Conservation (phyloP, 306 rosid species). For the Pueraria montana region DNA sequence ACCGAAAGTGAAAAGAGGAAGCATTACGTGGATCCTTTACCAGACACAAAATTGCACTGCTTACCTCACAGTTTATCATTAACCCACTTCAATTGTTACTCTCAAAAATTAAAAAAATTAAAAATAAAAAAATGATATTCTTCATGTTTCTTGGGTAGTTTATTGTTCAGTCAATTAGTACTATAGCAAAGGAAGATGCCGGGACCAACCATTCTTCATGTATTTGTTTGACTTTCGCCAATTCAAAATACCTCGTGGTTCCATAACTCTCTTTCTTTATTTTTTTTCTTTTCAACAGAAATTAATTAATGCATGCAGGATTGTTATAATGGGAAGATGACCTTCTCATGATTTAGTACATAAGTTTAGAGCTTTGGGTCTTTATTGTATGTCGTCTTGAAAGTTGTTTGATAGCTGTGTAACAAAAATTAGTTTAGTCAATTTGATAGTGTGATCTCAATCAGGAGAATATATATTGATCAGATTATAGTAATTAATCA, state of each 20-base stretch:
- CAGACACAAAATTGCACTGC: conserved; percentile 25
- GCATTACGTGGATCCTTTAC: conserved; percentile 48
- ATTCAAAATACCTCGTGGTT: background rate
- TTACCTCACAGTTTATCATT: conserved; percentile 8
- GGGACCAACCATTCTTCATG: conserved; percentile 1
- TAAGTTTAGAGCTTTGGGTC: conserved; percentile 17
- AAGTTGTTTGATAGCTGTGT: conserved; percentile 23
- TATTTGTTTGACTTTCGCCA: conserved; percentile 24
- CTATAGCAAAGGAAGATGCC: background rate
- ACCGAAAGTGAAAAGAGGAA: conserved; percentile 63
- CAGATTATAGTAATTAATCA: background rate
- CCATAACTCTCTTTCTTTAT: background rate
- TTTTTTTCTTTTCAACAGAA: background rate
- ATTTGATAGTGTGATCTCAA: background rate
- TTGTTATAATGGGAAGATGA: background rate
- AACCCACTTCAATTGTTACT: background rate
- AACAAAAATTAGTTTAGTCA: background rate
- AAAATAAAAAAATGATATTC: background rate
- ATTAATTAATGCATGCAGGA: background rate
- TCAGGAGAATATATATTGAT: background rate
- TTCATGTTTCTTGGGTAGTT: background rate
- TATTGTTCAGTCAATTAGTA: conserved; percentile 19
- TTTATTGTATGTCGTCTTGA: background rate
- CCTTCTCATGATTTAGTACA: background rate
- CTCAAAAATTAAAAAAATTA: background rate